Evolutionary conservation across 495 filamentous ascomycete genomes (phyloP).

Genomic region (Xylaria venustula): DNA sequence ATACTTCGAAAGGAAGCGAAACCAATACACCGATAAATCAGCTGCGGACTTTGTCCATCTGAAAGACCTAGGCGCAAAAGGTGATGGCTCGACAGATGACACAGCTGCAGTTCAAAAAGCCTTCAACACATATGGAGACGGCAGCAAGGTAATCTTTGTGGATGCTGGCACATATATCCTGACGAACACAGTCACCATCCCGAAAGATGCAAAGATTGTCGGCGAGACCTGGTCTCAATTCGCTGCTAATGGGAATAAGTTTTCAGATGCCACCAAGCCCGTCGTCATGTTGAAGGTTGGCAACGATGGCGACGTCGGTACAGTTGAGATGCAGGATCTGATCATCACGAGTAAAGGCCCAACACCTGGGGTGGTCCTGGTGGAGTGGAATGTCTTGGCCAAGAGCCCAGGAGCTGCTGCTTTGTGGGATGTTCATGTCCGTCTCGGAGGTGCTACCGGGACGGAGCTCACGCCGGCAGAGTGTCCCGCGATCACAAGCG

Average conservation of each 20-base stretch:
- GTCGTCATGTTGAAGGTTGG: slow-evolving; percentile 54
- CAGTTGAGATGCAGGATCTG: slow-evolving; percentile 57
- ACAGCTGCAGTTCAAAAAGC: slow-evolving; percentile 26
- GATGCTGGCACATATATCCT: slow-evolving; percentile 50
- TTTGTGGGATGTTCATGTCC: slow-evolving; percentile 67
- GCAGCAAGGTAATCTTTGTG: slow-evolving; percentile 64
- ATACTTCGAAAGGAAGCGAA: slow-evolving; percentile 66
- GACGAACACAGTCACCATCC: slow-evolving; percentile 44
- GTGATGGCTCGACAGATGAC: slow-evolving; percentile 34
- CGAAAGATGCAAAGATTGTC: slow-evolving; percentile 48
- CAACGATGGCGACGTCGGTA: slow-evolving; percentile 46
- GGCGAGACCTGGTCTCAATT: slow-evolving; percentile 50
- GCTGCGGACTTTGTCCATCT: slow-evolving; percentile 35
- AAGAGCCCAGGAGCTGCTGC: slow-evolving; percentile 50
- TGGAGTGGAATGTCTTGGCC: slow-evolving; percentile 23
- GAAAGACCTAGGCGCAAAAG: slow-evolving; percentile 21
- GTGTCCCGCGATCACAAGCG: slow-evolving; percentile 46
- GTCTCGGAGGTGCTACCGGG: slow-evolving; percentile 66
- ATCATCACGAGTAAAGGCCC: slow-evolving; percentile 43
- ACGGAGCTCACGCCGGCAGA: slow-evolving; percentile 62
- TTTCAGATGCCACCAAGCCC: slow-evolving; percentile 49
- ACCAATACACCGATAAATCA: slow-evolving; percentile 58
- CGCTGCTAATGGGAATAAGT: slow-evolving; percentile 44
- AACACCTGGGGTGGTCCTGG: slow-evolving; percentile 37
- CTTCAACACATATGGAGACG: slow-evolving; percentile 3